phyloP scores from a whole-genome alignment of 805 yeast genomes.

The Wickerhamomyces hampshirensis region DNA sequence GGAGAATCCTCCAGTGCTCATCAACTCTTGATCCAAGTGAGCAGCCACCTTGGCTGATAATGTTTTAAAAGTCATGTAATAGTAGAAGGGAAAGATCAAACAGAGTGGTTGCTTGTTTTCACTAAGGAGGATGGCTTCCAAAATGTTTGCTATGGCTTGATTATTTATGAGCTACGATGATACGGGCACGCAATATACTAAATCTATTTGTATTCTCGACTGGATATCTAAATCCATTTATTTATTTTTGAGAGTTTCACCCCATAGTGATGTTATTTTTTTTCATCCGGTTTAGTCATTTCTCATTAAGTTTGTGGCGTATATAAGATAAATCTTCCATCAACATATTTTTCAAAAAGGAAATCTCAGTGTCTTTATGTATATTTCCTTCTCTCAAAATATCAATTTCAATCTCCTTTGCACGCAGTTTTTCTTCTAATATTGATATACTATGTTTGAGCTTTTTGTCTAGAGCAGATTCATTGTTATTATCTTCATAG shows the following conservation, averaged over 20 bases:
- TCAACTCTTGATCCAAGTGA: slow-evolving; percentile 74
- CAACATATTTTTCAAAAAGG: slow-evolving; percentile 19
- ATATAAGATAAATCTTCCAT: slow-evolving; percentile 23
- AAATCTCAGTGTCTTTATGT: slow-evolving; percentile 19
- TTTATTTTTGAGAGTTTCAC: too few relatives aligned
- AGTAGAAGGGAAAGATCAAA: neutral
- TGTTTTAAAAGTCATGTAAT: slow-evolving; percentile 27
- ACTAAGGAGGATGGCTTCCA: too few relatives aligned
- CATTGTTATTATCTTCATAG: slow-evolving; percentile 3
- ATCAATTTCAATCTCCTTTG: slow-evolving; percentile 5
- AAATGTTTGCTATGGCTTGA: too few relatives aligned
- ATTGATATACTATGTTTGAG: neutral
- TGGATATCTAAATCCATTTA: too few relatives aligned
- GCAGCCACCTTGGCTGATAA: slow-evolving; percentile 58
- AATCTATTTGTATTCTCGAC: too few relatives aligned
- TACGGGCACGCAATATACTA: too few relatives aligned
- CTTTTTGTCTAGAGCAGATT: neutral
- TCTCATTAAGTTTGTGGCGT: slow-evolving; percentile 17
- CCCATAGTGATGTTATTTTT: too few relatives aligned
- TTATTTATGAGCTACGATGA: too few relatives aligned
- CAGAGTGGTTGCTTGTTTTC: too few relatives aligned
- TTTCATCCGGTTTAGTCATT: too few relatives aligned
- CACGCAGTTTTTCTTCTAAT: slow-evolving; percentile 6
- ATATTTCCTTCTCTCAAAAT: slow-evolving; percentile 6
- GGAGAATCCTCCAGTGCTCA: slow-evolving; percentile 80